These are phyloP conservation scores for Lipomyces kockii DNA, from an alignment of 805 yeast species.

Conservation along the genomic window DNA sequence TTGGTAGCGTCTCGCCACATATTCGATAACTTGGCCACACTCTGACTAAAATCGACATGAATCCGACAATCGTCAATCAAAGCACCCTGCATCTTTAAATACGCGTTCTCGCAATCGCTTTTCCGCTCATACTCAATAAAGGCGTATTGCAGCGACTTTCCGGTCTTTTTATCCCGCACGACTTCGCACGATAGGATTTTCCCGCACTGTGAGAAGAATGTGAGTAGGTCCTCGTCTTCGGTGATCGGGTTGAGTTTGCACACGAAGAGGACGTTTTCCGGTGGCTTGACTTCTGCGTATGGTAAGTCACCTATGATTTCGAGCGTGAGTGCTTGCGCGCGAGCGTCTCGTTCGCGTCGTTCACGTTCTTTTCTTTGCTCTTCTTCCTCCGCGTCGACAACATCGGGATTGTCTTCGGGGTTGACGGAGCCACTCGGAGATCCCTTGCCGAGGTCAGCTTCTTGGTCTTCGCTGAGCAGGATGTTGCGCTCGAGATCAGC, in stretches of 20 bases:
- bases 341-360: constrained; percentile 47
- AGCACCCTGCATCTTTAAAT: constrained; percentile 63
- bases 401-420: not conserved
- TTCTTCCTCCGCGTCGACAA: not conserved
- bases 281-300: constrained; percentile 60
- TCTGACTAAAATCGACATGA: constrained; percentile 71
- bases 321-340: constrained; percentile 62
- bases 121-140: constrained; percentile 60
- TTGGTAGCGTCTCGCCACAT: constrained; percentile 28
- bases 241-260: constrained; percentile 69
- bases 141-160: constrained; percentile 62
- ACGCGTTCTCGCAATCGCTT: constrained; percentile 64
- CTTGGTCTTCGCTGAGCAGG: constrained; percentile 28
- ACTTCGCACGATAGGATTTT: constrained; percentile 56
- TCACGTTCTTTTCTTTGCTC: constrained; percentile 43
- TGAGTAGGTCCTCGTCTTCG: constrained; percentile 57
- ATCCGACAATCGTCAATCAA: constrained; percentile 67
- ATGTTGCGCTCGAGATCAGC: constrained; percentile 16
- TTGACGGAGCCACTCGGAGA: not conserved
- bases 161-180: constrained; percentile 54
- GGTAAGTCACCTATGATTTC: constrained; percentile 70
- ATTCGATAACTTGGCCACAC: constrained; percentile 47
- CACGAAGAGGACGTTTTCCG: constrained; percentile 64
- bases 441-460: constrained; percentile 31
- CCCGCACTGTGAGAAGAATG: constrained; percentile 69